Evolutionary conservation across 1,284 basidiomycete genomes (phyloP), one percentile per base, ranked within the genome.

Genomic region (Ustilago esculenta): DNA sequence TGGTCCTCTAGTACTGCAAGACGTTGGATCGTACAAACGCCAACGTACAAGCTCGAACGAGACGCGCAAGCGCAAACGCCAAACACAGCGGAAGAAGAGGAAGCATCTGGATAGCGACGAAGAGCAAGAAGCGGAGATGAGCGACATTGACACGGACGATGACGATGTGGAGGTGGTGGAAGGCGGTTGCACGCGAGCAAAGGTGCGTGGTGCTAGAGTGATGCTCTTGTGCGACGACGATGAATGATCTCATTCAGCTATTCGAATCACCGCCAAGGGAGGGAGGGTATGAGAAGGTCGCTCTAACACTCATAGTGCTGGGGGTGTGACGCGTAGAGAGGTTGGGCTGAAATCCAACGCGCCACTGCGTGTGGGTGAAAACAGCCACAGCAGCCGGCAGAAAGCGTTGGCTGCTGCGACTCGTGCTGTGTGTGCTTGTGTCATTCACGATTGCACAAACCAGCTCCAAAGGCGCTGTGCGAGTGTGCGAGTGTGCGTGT

Each of bases 141-240:
- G 14, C 14, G 35, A 37, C 6, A 7, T 8, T 10, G 18, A 37
- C 35, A 5, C 55, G 4, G 65, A 63, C 1, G 63, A 51, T 6
- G 56, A 55, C 82, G 79, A 92, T 14, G 46, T 35, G 15, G 25
- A 50, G 10, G 46, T 47, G 35, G 29, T 44, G 17, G 18, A 35
- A 1, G 43, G 15, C 39, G 46, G 10, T 27, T 25, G 40, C 15
- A 30, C 10, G 41, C 24, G 4, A 36, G 10, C 21, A 10, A 33
- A 17, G n/a, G 15, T 3, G 3, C 37, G 15, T 18, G 25, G 17
- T 9, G 21, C 14, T 21, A 35, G 32, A 7, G 37, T 41, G 20
- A 30, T 48, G n/a, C 17, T 60, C 15, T 10, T 53, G 0, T 53
- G 45, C 8, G 46, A 50, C 30, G 51, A 60, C 11, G 50, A 51